phyloP scores from a whole-genome alignment of 1,284 basidiomycete genomes.

The Melampsora larici-populina region DNA sequence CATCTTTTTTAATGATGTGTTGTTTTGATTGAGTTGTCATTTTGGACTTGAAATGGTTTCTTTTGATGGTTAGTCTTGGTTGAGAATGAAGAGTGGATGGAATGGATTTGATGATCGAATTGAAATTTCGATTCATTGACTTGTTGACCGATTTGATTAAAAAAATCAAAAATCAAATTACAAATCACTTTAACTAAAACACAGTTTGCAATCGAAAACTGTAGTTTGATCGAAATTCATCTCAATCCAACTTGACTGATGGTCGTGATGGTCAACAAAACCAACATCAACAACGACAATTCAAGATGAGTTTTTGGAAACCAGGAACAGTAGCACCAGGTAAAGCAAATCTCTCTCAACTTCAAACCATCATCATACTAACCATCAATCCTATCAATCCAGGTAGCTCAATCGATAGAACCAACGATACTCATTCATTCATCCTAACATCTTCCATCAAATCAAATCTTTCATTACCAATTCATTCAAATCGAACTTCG shows the following conservation, averaged over 20 bases:
- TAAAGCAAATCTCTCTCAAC: constrained; percentile 45
- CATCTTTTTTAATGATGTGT: constrained; percentile 20
- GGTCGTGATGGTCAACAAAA: too few relatives aligned
- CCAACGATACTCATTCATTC: constrained; percentile 64
- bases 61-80: too few relatives aligned
- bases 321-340: constrained; percentile 77
- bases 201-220: too few relatives aligned
- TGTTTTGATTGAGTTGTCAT: not conserved
- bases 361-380: not conserved
- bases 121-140: not conserved
- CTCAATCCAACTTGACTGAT: too few relatives aligned
- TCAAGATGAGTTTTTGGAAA: constrained; percentile 57
- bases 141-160: not conserved
- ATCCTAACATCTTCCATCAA: constrained; percentile 61
- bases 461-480: constrained; percentile 58
- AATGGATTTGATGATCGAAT: too few relatives aligned
- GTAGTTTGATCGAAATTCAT: too few relatives aligned
- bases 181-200: too few relatives aligned
- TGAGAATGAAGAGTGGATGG: too few relatives aligned
- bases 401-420: constrained; percentile 75
- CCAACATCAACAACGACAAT: too few relatives aligned
- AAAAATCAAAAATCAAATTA: too few relatives aligned
- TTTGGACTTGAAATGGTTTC: too few relatives aligned
- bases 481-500: constrained; percentile 52
- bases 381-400: not conserved